These are phyloP conservation scores for Verbena officinalis DNA, from an alignment of 257 asterid species.

Conservation along the genomic window DNA sequence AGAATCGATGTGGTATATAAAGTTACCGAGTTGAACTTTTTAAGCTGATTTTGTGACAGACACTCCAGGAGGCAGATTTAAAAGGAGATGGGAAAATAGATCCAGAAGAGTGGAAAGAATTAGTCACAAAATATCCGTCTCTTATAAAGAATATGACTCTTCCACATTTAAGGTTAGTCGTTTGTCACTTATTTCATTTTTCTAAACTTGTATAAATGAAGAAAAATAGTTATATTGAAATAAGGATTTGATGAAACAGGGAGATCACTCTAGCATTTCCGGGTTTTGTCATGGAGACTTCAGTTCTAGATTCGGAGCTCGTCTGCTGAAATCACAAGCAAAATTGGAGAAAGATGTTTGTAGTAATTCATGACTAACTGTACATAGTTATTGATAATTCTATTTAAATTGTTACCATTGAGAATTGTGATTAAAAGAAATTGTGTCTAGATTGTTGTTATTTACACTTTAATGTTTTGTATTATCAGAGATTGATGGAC, in stretches of 20 bases:
- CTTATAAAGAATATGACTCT: slow-evolving; percentile 90
- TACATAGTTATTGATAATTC: no score
- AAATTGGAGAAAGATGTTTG: neutral
- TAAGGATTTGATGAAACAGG: slow-evolving; percentile 44
- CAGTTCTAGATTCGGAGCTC: slow-evolving; percentile 71
- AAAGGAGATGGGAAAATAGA: slow-evolving; percentile 90
- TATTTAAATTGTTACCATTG: no score
- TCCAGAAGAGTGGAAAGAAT: slow-evolving; percentile 78
- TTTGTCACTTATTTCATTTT: no score
- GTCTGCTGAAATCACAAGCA: slow-evolving; percentile 39
- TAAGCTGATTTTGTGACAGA: slow-evolving; percentile 41
- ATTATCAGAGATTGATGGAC: no score
- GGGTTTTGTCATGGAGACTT: slow-evolving; percentile 66
- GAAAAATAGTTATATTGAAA: slow-evolving; percentile 1
- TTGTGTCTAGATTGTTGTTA: no score
- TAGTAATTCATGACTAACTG: neutral
- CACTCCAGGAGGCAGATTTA: slow-evolving; percentile 57
- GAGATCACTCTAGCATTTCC: slow-evolving; percentile 83
- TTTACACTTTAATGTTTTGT: no score
- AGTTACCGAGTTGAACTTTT: neutral
- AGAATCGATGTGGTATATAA: neutral
- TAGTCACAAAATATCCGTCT: slow-evolving; percentile 79
- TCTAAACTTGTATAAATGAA: neutral
- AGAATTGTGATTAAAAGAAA: no score
- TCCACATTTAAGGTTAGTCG: slow-evolving; percentile 74